These are phyloP conservation scores for Phytophthora hibernalis DNA, from an alignment of 352 stramenopile species.

Conservation along the genomic window DNA sequence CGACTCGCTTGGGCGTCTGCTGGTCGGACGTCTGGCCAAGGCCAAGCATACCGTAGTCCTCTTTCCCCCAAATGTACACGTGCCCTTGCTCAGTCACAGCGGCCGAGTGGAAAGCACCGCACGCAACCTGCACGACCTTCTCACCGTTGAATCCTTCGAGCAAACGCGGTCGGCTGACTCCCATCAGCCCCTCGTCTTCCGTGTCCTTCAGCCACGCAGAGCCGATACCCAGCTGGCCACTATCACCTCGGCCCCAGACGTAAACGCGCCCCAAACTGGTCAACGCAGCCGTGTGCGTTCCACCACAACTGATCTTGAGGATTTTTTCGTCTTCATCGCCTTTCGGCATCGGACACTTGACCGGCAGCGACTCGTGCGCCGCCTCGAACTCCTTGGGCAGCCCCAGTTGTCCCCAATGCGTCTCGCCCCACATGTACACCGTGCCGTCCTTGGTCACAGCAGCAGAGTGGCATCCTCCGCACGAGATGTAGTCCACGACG, in stretches of 20 bases:
- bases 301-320: slow-evolving; percentile 84
- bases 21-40: slow-evolving; percentile 79
- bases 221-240: slow-evolving; percentile 76
- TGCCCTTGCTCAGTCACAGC: slow-evolving; percentile 71
- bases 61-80: slow-evolving; percentile 88
- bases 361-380: slow-evolving; percentile 64
- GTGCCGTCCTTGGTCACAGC: slow-evolving; percentile 72
- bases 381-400: slow-evolving; percentile 70
- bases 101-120: slow-evolving; percentile 83
- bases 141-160: slow-evolving; percentile 74
- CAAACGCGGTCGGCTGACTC: slow-evolving; percentile 62
- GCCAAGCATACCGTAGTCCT: slow-evolving; percentile 90
- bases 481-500: slow-evolving; percentile 79
- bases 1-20: slow-evolving; percentile 61
- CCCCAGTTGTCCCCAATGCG: slow-evolving; percentile 83
- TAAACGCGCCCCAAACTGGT: slow-evolving; percentile 78
- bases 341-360: slow-evolving; percentile 67
- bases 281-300: slow-evolving; percentile 76
- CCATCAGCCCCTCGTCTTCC: slow-evolving; percentile 63
- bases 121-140: slow-evolving; percentile 82
- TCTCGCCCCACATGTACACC: slow-evolving; percentile 87
- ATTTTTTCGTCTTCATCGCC: slow-evolving; percentile 59
- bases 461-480: slow-evolving; percentile 82
- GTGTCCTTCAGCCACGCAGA: slow-evolving; percentile 69
- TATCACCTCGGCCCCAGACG: slow-evolving; percentile 82